Evolutionary conservation across 2,329 filamentous ascomycete genomes (phyloP).

Genomic region (Penicillium vulpinum): DNA sequence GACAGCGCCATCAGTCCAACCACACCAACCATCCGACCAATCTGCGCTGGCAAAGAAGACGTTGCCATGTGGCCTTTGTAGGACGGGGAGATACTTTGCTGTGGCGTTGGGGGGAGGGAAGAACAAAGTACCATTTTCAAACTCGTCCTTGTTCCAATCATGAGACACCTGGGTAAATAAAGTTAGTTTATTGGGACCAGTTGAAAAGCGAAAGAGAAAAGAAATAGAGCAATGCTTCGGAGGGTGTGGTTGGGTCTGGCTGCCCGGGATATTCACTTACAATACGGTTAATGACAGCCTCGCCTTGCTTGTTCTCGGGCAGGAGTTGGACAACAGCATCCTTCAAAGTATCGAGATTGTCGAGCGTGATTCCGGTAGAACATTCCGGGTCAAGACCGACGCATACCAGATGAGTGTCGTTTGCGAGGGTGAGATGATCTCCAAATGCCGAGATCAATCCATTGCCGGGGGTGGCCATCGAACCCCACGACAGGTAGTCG

Average conservation of each 20-base stretch:
- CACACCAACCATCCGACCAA: slow-evolving; percentile 38
- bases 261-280: neutral
- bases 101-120: slow-evolving; percentile 15
- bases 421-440: neutral
- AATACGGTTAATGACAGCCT: neutral
- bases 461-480: neutral
- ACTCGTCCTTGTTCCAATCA: slow-evolving; percentile 33
- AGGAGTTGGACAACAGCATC: neutral
- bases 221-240: neutral
- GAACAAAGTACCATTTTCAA: slow-evolving; percentile 31
- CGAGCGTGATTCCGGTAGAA: neutral
- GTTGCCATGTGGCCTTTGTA: slow-evolving; percentile 29
- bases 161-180: slow-evolving; percentile 12
- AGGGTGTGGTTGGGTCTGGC: too few relatives aligned
- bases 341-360: neutral
- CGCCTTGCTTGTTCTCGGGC: neutral
- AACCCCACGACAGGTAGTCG: neutral
- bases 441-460: neutral
- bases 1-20: slow-evolving; percentile 39
- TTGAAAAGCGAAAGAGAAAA: neutral
- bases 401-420: neutral
- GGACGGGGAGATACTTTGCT: slow-evolving; percentile 20
- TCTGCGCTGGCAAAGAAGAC: slow-evolving; percentile 37
- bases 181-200: neutral
- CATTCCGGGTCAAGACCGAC: neutral